Conservation (phyloP, 192 early-diverging fungal species). For the Helicostylum pulchrum region DNA sequence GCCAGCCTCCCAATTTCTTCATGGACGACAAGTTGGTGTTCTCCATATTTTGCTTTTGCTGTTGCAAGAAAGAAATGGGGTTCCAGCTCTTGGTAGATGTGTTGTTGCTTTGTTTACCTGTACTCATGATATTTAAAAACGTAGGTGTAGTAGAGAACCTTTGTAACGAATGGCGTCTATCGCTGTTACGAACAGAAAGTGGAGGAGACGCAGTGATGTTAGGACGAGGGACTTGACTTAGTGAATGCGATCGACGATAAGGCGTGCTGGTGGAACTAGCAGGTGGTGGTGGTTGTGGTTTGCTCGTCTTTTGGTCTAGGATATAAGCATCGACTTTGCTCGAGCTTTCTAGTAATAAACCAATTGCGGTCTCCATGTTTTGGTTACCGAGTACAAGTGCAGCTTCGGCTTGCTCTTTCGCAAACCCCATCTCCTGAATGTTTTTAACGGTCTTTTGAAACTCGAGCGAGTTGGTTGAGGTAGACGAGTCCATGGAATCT, state of each 20-base stretch:
- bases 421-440: conserved; percentile 72
- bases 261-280: neutral
- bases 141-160: neutral
- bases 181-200: neutral
- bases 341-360: conserved; percentile 57
- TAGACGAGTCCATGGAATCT: neutral
- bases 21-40: conserved; percentile 44
- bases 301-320: neutral
- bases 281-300: neutral
- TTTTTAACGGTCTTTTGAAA: conserved; percentile 31
- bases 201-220: conserved; percentile 2
- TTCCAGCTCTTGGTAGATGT: conserved; percentile 34
- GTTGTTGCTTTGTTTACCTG: neutral
- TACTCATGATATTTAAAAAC: neutral
- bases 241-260: conserved; percentile 17
- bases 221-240: conserved; percentile 9
- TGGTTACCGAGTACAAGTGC: conserved; percentile 55
- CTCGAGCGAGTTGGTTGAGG: neutral
- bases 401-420: conserved; percentile 53
- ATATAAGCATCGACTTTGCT: conserved; percentile 34
- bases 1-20: conserved; percentile 50
- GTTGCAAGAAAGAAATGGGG: conserved; percentile 51
- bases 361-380: conserved; percentile 57
- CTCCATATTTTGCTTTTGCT: conserved; percentile 48
- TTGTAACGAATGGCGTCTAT: conserved; percentile 14